Evolutionary conservation across 768 basidiomycete species (phyloP).

Genomic region (Trametes maxima): DNA sequence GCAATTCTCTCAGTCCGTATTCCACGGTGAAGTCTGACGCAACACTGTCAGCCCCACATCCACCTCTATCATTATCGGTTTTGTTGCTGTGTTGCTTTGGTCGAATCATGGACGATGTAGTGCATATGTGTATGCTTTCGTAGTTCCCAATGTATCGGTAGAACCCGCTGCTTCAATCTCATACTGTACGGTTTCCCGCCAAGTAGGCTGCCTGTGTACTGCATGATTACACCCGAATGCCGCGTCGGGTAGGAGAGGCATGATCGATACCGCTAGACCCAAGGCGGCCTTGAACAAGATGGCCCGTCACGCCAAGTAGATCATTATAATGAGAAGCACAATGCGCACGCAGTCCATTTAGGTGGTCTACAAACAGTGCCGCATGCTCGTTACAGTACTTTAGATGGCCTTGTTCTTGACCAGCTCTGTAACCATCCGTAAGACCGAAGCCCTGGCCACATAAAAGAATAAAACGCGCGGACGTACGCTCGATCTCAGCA

Average conservation of each 20-base stretch:
- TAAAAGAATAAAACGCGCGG: not conserved
- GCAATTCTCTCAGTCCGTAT: conserved; percentile 63
- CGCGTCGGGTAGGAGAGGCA: too few species aligned
- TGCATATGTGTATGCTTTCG: not conserved
- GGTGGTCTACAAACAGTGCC: conserved; percentile 8
- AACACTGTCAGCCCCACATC: not conserved
- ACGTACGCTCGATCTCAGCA: conserved; percentile 91
- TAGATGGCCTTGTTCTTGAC: conserved; percentile 94
- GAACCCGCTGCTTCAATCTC: too few species aligned
- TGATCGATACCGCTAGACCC: too few species aligned
- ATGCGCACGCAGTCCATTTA: conserved; percentile 3
- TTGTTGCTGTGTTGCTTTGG: not conserved
- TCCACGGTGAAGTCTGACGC: conserved; percentile 36
- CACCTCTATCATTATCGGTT: not conserved
- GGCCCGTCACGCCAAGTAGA: too few species aligned
- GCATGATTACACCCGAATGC: too few species aligned
- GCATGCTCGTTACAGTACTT: conserved; percentile 15
- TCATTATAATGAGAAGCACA: not conserved
- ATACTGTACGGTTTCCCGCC: too few species aligned
- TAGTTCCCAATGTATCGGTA: not conserved
- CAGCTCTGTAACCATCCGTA: conserved; percentile 56
- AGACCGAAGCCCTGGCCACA: not conserved
- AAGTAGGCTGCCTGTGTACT: too few species aligned
- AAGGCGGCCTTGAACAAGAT: too few species aligned
- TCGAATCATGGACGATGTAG: conserved; percentile 1